Evolutionary conservation across 768 basidiomycete genomes (phyloP).

Genomic region (Macrolepiota dolichaula): DNA sequence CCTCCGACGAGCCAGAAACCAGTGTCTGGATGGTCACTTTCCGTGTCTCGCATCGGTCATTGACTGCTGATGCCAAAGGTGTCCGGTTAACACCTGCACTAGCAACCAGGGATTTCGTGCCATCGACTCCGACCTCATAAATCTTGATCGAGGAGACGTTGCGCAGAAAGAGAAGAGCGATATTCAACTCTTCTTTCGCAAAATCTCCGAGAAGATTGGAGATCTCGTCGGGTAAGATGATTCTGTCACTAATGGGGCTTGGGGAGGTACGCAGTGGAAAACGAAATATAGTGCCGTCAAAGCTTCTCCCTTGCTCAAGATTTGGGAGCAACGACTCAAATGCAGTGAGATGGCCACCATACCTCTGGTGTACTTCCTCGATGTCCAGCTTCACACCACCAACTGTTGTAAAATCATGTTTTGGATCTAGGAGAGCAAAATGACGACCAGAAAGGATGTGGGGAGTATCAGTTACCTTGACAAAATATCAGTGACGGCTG

Average conservation of each 20-base stretch:
- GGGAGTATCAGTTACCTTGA: constrained; percentile 46
- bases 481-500: background rate
- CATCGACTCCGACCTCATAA: constrained; percentile 29
- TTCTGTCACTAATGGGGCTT: constrained; percentile 32
- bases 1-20: constrained; percentile 1
- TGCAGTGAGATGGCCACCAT: constrained; percentile 28
- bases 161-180: constrained; percentile 42
- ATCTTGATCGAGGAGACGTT: constrained; percentile 37
- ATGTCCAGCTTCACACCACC: constrained; percentile 24
- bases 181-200: constrained; percentile 33
- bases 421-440: constrained; percentile 43
- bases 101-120: constrained; percentile 8
- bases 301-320: constrained; percentile 15
- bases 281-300: constrained; percentile 42
- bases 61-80: constrained; percentile 5
- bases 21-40: constrained; percentile 14
- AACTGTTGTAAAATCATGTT: constrained; percentile 21
- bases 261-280: constrained; percentile 37
- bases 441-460: constrained; percentile 41
- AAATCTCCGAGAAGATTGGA: constrained; percentile 37
- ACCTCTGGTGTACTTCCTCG: constrained; percentile 15
- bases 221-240: constrained; percentile 29
- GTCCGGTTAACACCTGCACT: background rate
- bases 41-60: background rate
- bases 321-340: constrained; percentile 25